Conservation (phyloP, 176 grass and related monocot genomes). For the Carex cristatella region DNA sequence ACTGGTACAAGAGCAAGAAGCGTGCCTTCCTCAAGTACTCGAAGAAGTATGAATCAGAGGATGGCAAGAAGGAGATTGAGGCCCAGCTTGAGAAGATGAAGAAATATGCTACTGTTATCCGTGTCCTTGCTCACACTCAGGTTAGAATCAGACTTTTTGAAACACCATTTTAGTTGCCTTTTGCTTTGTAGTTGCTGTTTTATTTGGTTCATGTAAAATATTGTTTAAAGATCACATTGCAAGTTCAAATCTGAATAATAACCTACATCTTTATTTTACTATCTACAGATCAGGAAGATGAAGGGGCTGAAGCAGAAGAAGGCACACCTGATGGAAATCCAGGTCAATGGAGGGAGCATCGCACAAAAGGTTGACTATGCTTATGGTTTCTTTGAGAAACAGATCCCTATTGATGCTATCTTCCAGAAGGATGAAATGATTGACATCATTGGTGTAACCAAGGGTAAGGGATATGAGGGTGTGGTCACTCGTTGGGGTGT, state of each 20-base stretch:
- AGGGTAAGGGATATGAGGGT: slow-evolving; percentile 97
- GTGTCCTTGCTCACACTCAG: slow-evolving; percentile 83
- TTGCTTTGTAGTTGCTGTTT: no score
- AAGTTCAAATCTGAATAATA: not conserved
- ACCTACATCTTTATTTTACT: not conserved
- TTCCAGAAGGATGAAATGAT: slow-evolving; percentile 98
- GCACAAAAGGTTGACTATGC: slow-evolving; percentile 86
- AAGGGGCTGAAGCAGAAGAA: slow-evolving; percentile 97
- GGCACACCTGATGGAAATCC: slow-evolving; percentile 95
- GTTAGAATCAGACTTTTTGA: slow-evolving; percentile 20
- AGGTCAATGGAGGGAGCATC: slow-evolving; percentile 76
- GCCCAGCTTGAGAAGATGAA: slow-evolving; percentile 90
- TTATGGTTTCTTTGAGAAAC: slow-evolving; percentile 80
- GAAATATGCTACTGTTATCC: slow-evolving; percentile 78
- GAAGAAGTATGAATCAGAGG: slow-evolving; percentile 67
- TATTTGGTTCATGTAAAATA: not conserved
- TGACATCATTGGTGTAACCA: slow-evolving; percentile 89
- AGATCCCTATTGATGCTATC: slow-evolving; percentile 65
- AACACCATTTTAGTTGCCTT: no score
- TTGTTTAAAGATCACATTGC: not conserved
- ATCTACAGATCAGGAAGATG: slow-evolving; percentile 78
- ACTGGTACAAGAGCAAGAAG: slow-evolving; percentile 99
- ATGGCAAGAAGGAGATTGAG: slow-evolving; percentile 81
- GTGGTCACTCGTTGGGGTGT: slow-evolving; percentile 95
- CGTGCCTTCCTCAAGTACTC: slow-evolving; percentile 84